These are phyloP conservation scores for Fusarium stilboides DNA, from an alignment of 2,329 filamentous ascomycete species.

Conservation along the genomic window DNA sequence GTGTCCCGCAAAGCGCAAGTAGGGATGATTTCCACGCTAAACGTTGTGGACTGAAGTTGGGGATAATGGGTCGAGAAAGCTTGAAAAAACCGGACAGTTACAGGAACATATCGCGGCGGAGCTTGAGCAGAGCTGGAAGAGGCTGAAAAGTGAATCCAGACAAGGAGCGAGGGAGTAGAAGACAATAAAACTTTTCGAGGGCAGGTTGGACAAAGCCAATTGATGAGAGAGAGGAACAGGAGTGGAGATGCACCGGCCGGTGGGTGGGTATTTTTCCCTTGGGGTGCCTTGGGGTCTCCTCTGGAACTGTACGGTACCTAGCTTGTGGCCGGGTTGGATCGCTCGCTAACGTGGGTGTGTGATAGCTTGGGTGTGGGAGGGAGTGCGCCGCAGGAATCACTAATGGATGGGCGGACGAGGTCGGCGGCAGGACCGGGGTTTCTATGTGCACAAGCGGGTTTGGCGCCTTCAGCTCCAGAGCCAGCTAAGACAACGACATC, in stretches of 20 bases:
- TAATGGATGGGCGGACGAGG: slow-evolving; percentile 49
- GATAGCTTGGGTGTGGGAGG: slow-evolving; percentile 32
- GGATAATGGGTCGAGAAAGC: slow-evolving; percentile 42
- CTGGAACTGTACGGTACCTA: slow-evolving; percentile 37
- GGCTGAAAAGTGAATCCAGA: slow-evolving; percentile 42
- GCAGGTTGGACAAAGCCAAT: slow-evolving; percentile 52
- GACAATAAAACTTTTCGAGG: slow-evolving; percentile 53
- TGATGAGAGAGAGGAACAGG: slow-evolving; percentile 49
- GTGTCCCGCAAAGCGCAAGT: slow-evolving; percentile 34
- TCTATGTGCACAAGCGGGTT: slow-evolving; percentile 52
- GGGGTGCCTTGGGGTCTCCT: slow-evolving; percentile 48
- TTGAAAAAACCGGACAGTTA: slow-evolving; percentile 46
- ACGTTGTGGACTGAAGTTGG: slow-evolving; percentile 42
- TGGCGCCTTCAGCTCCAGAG: slow-evolving; percentile 53
- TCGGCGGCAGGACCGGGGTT: slow-evolving; percentile 50
- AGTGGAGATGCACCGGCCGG: slow-evolving; percentile 50
- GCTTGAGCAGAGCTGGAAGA: slow-evolving; percentile 47
- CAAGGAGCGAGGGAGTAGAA: slow-evolving; percentile 37
- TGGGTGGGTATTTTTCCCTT: slow-evolving; percentile 50
- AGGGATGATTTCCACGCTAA: slow-evolving; percentile 42
- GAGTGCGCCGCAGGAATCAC: slow-evolving; percentile 45
- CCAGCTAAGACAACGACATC: slow-evolving; percentile 41
- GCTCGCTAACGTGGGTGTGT: slow-evolving; percentile 38
- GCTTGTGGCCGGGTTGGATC: slow-evolving; percentile 45
- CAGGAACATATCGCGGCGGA: slow-evolving; percentile 49